Percentiles rank a stretch among this genome's conserved stretches.
Evolutionary conservation across 768 basidiomycete genomes (phyloP).

Genomic region (Pleurotus citrinopileatus): DNA sequence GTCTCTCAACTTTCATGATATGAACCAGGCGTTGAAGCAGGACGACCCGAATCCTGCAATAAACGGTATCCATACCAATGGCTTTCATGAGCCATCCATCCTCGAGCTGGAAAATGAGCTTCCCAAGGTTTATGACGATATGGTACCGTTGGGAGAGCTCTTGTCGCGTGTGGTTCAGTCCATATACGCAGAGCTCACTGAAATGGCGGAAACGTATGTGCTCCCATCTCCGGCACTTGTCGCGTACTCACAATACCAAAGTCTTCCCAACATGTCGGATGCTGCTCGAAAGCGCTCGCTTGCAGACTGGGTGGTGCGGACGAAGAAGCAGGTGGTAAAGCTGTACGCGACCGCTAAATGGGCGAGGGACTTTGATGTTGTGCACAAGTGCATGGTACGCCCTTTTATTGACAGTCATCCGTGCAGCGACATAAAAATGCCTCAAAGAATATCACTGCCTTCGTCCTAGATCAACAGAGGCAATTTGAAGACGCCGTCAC

Average conservation of each 20-base stretch:
- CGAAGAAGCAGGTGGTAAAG: constrained; percentile 87
- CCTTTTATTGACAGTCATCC: neutral
- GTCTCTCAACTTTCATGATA: constrained; percentile 8
- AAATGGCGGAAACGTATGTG: constrained; percentile 82
- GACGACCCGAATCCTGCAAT: constrained; percentile 11
- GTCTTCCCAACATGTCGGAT: constrained; percentile 83
- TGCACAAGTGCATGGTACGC: constrained; percentile 82
- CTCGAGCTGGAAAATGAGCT: constrained; percentile 73
- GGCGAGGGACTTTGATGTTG: constrained; percentile 79
- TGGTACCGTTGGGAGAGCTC: constrained; percentile 69
- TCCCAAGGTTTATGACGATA: constrained; percentile 69
- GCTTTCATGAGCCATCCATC: constrained; percentile 30
- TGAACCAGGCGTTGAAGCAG: constrained; percentile 5
- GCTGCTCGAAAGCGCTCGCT: constrained; percentile 73
- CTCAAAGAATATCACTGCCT: constrained; percentile 78
- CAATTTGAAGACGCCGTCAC: constrained; percentile 74
- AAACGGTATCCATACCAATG: constrained; percentile 26
- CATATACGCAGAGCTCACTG: constrained; percentile 80
- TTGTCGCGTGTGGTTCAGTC: constrained; percentile 75
- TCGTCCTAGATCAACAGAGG: constrained; percentile 80
- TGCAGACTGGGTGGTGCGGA: constrained; percentile 89
- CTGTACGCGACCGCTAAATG: constrained; percentile 85
- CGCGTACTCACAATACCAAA: constrained; percentile 21
- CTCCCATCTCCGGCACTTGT: neutral
- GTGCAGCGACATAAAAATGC: neutral